These are phyloP conservation scores for Phytophthora sojae DNA, from an alignment of 352 stramenopile species.

Conservation along the genomic window DNA sequence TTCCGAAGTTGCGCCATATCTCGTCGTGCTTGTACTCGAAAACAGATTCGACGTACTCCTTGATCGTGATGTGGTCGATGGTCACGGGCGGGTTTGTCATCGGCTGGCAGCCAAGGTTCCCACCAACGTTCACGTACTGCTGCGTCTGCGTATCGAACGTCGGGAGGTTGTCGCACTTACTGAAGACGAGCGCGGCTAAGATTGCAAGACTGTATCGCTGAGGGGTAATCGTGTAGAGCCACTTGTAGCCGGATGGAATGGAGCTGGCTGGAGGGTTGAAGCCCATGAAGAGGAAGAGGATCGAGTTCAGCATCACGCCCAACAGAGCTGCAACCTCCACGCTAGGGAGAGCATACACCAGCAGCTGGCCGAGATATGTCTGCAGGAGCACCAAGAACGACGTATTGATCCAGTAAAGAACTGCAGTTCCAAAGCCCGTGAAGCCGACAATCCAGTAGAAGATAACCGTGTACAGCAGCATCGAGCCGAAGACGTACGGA, in stretches of 20 bases:
- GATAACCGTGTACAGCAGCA: constrained; percentile 63
- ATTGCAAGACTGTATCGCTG: constrained; percentile 52
- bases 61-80: constrained; percentile 51
- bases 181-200: constrained; percentile 46
- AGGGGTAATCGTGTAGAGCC: constrained; percentile 51
- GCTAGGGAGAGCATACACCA: constrained; percentile 55
- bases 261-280: constrained; percentile 52
- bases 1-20: constrained; percentile 52
- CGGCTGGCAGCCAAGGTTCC: constrained; percentile 47
- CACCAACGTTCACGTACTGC: constrained; percentile 41
- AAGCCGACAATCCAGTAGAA: constrained; percentile 70
- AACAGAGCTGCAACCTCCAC: constrained; percentile 48
- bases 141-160: constrained; percentile 33
- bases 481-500: constrained; percentile 59
- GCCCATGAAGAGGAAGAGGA: constrained; percentile 67
- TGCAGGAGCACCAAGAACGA: constrained; percentile 57
- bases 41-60: constrained; percentile 55
- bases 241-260: constrained; percentile 65
- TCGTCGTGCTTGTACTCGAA: constrained; percentile 72
- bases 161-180: constrained; percentile 49
- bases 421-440: constrained; percentile 42
- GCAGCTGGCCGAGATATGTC: constrained; percentile 56
- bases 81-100: constrained; percentile 44
- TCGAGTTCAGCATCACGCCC: constrained; percentile 56
- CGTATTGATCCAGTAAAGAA: constrained; percentile 68